These are phyloP conservation scores for Mortierella sp. DNA, from an alignment of 371 early-diverging fungal species.

Conservation along the genomic window DNA sequence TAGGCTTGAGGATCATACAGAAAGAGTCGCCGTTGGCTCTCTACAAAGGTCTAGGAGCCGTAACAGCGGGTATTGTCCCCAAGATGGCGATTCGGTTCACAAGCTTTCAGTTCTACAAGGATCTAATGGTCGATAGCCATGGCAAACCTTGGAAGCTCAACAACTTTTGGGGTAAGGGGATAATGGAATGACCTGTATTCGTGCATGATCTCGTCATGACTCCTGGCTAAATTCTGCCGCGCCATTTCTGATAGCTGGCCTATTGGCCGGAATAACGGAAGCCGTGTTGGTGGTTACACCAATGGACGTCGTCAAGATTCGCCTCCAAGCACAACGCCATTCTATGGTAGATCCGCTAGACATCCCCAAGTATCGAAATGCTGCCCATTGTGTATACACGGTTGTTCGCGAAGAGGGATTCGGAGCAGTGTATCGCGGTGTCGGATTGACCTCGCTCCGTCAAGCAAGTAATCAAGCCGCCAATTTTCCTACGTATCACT, in stretches of 20 bases:
- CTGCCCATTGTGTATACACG: slow-evolving; percentile 91
- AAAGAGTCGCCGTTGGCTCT: slow-evolving; percentile 91
- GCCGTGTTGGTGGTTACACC: slow-evolving; percentile 95
- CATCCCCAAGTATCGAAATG: slow-evolving; percentile 96
- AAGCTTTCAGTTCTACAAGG: slow-evolving; percentile 95
- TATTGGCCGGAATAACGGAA: slow-evolving; percentile 96
- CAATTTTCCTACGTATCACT: slow-evolving; percentile 97
- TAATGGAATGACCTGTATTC: too few relatives aligned
- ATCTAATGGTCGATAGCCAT: slow-evolving; percentile 76
- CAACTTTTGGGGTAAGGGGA: slow-evolving; percentile 86
- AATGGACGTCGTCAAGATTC: slow-evolving; percentile 97
- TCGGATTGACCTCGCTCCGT: slow-evolving; percentile 92
- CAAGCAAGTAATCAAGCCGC: slow-evolving; percentile 99
- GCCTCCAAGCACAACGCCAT: slow-evolving; percentile 96
- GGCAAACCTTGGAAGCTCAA: slow-evolving; percentile 80
- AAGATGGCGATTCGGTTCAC: slow-evolving; percentile 99
- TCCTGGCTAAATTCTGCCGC: too few relatives aligned
- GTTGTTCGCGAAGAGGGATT: slow-evolving; percentile 94
- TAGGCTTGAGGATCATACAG: slow-evolving; percentile 85
- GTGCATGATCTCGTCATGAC: too few relatives aligned
- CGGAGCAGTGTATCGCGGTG: slow-evolving; percentile 94
- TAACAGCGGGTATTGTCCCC: slow-evolving; percentile 97
- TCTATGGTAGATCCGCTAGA: slow-evolving; percentile 97
- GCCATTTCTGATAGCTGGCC: too few relatives aligned
- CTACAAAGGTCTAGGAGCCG: slow-evolving; percentile 98